Evolutionary conservation across 192 early-diverging fungal species (phyloP).

Genomic region (Backusella circina): DNA sequence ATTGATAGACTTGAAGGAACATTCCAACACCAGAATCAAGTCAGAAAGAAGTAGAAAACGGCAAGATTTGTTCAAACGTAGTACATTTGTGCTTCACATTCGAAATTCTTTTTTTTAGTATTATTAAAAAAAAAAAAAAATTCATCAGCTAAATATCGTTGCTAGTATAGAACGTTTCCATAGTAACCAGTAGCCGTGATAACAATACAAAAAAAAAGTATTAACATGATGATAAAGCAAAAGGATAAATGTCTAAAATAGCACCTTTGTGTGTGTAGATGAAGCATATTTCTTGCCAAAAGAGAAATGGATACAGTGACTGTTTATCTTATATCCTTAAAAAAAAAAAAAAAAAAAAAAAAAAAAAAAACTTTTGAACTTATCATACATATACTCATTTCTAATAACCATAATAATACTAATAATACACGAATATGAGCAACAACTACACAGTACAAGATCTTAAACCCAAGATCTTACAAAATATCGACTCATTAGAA

Average conservation of each 20-base stretch:
- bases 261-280: background rate
- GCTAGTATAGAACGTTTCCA: no score
- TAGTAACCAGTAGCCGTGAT: no score
- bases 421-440: conserved; percentile 11
- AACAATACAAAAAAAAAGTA: background rate
- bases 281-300: background rate
- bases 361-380: background rate
- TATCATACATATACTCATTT: background rate
- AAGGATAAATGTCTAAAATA: background rate
- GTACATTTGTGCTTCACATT: background rate
- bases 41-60: no score
- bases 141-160: background rate
- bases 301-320: background rate
- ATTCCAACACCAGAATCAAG: background rate
- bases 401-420: background rate
- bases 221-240: background rate
- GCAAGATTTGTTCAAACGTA: background rate
- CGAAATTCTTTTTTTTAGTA: background rate
- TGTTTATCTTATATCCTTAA: background rate
- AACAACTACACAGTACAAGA: conserved; percentile 53
- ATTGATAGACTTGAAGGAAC: background rate
- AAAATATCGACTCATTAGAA: conserved; percentile 73
- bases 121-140: background rate
- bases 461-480: conserved; percentile 57
- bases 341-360: background rate